Evolutionary conservation across 768 basidiomycete genomes (phyloP).

Genomic region (Infundibulicybe gibba): DNA sequence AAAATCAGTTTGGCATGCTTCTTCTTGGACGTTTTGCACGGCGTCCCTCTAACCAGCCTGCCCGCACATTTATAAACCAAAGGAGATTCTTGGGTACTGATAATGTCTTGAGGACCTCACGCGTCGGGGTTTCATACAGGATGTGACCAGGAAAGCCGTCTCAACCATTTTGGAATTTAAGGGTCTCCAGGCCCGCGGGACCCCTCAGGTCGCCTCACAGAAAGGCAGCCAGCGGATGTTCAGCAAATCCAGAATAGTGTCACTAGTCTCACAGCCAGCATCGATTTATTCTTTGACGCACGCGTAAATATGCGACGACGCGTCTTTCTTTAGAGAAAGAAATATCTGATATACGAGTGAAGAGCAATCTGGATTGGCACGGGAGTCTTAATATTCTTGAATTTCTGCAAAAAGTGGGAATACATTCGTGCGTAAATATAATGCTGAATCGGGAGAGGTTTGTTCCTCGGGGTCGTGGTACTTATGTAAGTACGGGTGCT

Average conservation of each 20-base stretch:
- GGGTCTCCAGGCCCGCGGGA: slow-evolving; percentile 48
- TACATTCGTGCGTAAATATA: slow-evolving; percentile 75
- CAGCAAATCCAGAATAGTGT: slow-evolving; percentile 66
- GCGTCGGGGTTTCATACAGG: slow-evolving; percentile 44
- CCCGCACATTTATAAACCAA: not conserved
- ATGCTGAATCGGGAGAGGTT: slow-evolving; percentile 92
- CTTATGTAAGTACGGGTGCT: no score
- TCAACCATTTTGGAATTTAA: no score
- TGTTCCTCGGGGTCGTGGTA: no score
- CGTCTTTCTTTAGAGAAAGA: slow-evolving; percentile 21
- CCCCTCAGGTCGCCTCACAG: slow-evolving; percentile 84
- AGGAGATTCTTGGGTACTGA: slow-evolving; percentile 4
- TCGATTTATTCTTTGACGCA: slow-evolving; percentile 74
- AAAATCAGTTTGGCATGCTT: not conserved
- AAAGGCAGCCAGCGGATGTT: slow-evolving; percentile 66
- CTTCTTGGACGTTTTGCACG: not conserved
- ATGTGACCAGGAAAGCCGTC: slow-evolving; percentile 35
- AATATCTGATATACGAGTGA: slow-evolving; percentile 22
- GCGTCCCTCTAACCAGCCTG: slow-evolving; percentile 1
- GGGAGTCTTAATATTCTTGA: slow-evolving; percentile 69
- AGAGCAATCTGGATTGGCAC: slow-evolving; percentile 72
- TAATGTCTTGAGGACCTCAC: slow-evolving; percentile 37
- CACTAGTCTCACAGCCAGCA: slow-evolving; percentile 51
- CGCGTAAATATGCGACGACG: slow-evolving; percentile 52
- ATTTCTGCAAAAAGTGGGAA: slow-evolving; percentile 80